Conservation (phyloP, 2,329 filamentous ascomycete genomes). For the Fusarium irregulare region DNA sequence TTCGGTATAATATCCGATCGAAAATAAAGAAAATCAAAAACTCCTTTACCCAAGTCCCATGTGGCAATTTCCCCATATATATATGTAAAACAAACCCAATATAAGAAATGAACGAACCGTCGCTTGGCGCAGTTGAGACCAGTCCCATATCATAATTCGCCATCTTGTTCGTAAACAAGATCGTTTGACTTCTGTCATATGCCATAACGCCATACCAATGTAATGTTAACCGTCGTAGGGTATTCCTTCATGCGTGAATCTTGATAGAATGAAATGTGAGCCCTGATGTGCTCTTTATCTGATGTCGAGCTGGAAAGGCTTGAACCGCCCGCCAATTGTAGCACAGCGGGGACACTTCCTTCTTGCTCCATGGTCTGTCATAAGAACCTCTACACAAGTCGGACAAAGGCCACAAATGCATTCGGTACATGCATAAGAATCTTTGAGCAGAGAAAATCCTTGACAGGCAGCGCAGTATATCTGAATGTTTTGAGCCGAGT, state of each 20-base stretch:
- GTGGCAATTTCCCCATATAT: constrained; percentile 34
- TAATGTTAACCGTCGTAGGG: constrained; percentile 32
- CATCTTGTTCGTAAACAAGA: constrained; percentile 38
- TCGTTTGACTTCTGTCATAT: constrained; percentile 39
- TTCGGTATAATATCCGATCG: not conserved
- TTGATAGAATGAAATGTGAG: constrained; percentile 36
- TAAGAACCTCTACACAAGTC: constrained; percentile 84
- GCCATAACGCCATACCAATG: constrained; percentile 46
- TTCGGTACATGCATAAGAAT: constrained; percentile 94
- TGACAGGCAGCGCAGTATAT: constrained; percentile 94
- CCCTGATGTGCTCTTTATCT: constrained; percentile 60
- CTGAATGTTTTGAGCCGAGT: constrained; percentile 80
- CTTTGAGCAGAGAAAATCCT: constrained; percentile 78
- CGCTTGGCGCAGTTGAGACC: constrained; percentile 28
- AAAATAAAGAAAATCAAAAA: constrained; percentile 30
- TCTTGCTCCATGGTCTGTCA: constrained; percentile 79
- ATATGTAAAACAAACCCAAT: constrained; percentile 16
- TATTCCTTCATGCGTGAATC: constrained; percentile 15
- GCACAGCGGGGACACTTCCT: constrained; percentile 84
- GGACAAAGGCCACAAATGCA: constrained; percentile 94
- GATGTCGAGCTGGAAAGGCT: constrained; percentile 86
- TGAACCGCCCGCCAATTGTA: constrained; percentile 82
- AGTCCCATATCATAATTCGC: constrained; percentile 35
- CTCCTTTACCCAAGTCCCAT: constrained; percentile 42
- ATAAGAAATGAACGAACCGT: constrained; percentile 36